Evolutionary conservation across 345 rosid species (phyloP).

Genomic region (Bruguiera parviflora): DNA sequence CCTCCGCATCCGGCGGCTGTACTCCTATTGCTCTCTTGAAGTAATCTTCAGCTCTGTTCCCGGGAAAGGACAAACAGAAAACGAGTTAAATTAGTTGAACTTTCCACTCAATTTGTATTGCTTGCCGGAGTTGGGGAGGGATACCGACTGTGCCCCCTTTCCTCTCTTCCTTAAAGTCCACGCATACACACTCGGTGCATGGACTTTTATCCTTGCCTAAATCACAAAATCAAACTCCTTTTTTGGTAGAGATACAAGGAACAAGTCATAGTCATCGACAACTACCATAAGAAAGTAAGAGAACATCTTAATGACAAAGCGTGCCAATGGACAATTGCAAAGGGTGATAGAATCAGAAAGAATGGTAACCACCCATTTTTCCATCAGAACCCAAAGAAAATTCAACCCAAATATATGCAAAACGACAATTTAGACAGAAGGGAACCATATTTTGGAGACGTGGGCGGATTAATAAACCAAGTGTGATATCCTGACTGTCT

Average conservation of each 20-base stretch:
- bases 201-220: no score
- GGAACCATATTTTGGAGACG: not conserved
- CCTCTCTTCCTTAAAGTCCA: no score
- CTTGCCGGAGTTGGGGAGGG: no score
- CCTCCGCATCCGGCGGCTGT: conserved; percentile 75
- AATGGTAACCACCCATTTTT: conserved; percentile 24
- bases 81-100: not conserved
- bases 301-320: not conserved
- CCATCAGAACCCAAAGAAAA: conserved; percentile 6
- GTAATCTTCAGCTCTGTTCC: conserved; percentile 72
- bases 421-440: conserved; percentile 3
- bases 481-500: not conserved
- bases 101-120: no score
- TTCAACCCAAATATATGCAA: not conserved
- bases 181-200: no score
- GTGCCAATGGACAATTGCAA: conserved; percentile 23
- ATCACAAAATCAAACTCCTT: no score
- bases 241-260: no score
- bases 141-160: no score
- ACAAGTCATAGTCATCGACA: not conserved
- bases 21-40: conserved; percentile 63
- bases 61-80: not conserved
- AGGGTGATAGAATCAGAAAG: conserved; percentile 1
- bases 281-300: not conserved
- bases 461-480: not conserved